These are phyloP conservation scores for Neurospora africana DNA, from an alignment of 495 filamentous ascomycete species.

Conservation along the genomic window DNA sequence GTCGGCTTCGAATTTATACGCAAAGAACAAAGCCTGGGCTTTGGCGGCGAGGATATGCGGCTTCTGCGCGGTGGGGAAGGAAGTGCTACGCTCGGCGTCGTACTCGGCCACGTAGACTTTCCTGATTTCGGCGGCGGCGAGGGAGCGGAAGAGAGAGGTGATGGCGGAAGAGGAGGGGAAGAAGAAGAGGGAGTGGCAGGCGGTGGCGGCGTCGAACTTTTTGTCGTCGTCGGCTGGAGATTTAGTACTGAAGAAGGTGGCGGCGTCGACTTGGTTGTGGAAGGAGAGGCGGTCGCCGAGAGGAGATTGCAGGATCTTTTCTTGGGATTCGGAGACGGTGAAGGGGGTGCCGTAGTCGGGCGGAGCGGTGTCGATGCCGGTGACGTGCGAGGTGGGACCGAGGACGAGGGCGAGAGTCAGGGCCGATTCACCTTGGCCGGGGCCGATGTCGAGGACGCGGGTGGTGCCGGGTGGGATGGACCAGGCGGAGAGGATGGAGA, in stretches of 20 bases:
- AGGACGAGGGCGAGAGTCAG: slow-evolving; percentile 36
- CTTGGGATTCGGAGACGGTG: slow-evolving; percentile 20
- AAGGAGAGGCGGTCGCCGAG: slow-evolving; percentile 31
- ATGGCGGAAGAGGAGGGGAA: slow-evolving; percentile 27
- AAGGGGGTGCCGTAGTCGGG: slow-evolving; percentile 37
- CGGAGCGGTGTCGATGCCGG: slow-evolving; percentile 39
- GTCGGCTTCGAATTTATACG: slow-evolving; percentile 4
- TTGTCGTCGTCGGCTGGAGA: no score
- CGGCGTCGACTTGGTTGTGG: slow-evolving; percentile 16
- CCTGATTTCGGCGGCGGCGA: slow-evolving; percentile 17
- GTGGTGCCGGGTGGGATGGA: slow-evolving; percentile 24
- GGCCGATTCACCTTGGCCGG: slow-evolving; percentile 44
- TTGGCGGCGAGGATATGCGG: slow-evolving; percentile 38
- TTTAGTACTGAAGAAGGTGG: slow-evolving; percentile 13
- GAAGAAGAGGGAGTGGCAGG: slow-evolving; percentile 39
- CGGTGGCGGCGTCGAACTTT: background rate
- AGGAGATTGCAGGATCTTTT: slow-evolving; percentile 22
- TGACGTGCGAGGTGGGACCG: slow-evolving; percentile 29
- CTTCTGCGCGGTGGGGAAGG: slow-evolving; percentile 5
- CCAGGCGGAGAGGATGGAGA: background rate
- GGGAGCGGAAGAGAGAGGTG: slow-evolving; percentile 19
- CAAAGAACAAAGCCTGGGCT: slow-evolving; percentile 15
- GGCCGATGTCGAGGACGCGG: slow-evolving; percentile 43
- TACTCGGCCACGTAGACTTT: slow-evolving; percentile 33
- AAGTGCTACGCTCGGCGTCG: slow-evolving; percentile 9